Evolutionary conservation across 2,329 filamentous ascomycete genomes (phyloP).

Genomic region (Cytospora piceicola): DNA sequence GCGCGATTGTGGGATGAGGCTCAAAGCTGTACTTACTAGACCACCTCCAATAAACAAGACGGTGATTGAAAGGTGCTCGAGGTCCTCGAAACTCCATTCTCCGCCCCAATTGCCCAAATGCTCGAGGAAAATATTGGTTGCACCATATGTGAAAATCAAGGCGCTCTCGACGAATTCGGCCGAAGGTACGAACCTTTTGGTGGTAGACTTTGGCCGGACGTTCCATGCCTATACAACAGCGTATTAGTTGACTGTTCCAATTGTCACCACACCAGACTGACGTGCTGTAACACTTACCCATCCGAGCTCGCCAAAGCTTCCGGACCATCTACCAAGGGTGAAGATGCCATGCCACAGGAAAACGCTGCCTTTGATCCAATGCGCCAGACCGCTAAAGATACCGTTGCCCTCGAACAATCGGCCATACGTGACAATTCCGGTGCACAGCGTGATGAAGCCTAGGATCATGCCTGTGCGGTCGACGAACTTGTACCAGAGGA

Average conservation of each 20-base stretch:
- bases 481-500: constrained; percentile 66
- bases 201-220: constrained; percentile 63
- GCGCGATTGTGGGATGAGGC: constrained; percentile 15
- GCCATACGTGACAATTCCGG: constrained; percentile 75
- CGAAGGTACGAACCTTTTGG: constrained; percentile 71
- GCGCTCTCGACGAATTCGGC: constrained; percentile 90
- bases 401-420: constrained; percentile 75
- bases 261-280: neutral
- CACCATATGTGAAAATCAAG: constrained; percentile 87
- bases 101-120: constrained; percentile 76
- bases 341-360: constrained; percentile 93
- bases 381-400: constrained; percentile 84
- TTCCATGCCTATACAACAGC: constrained; percentile 72
- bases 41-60: constrained; percentile 93
- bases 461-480: constrained; percentile 79
- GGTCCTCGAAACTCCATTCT: constrained; percentile 75
- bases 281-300: constrained; percentile 59
- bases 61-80: constrained; percentile 92
- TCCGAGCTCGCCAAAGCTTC: constrained; percentile 85
- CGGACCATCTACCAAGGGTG: constrained; percentile 86
- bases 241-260: constrained; percentile 24
- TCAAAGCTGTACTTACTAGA: constrained; percentile 59
- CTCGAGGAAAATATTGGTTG: constrained; percentile 90
- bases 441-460: constrained; percentile 73
- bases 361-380: constrained; percentile 92